Evolutionary conservation across 1,284 basidiomycete genomes (phyloP).

Genomic region (Tilletia walkeri): DNA sequence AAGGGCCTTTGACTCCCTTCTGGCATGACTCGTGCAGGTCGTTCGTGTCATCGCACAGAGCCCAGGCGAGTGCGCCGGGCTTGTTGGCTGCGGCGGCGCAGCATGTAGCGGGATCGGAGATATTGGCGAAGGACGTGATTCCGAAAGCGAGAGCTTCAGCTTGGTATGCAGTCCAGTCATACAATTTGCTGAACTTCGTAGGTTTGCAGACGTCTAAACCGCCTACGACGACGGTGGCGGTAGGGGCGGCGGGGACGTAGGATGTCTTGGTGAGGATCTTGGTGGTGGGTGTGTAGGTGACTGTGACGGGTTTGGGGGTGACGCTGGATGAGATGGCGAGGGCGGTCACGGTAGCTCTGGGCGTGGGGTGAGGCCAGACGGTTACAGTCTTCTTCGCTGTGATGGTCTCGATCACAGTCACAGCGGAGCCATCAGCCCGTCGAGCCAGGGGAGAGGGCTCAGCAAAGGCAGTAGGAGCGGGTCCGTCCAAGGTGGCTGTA

Average conservation of each 20-base stretch:
- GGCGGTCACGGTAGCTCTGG: neutral
- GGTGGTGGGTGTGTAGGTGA: neutral
- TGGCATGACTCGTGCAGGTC: neutral
- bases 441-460: too few relatives aligned
- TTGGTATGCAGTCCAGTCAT: constrained; percentile 14
- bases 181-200: neutral
- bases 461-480: neutral
- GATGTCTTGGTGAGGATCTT: neutral
- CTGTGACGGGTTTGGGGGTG: neutral
- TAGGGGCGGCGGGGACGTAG: neutral
- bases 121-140: neutral
- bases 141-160: constrained; percentile 8
- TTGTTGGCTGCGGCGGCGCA: constrained; percentile 3
- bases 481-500: neutral
- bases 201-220: constrained; percentile 11
- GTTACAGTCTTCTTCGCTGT: neutral
- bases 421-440: neutral
- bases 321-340: neutral
- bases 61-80: constrained; percentile 6
- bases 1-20: neutral
- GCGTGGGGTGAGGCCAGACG: neutral
- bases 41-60: neutral
- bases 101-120: neutral
- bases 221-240: constrained; percentile 5
- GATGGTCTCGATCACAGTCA: neutral